Evolutionary conservation across 306 rosid genomes (phyloP), one percentile per base, ranked within the genome.

Genomic region (Cicer bijugum): DNA sequence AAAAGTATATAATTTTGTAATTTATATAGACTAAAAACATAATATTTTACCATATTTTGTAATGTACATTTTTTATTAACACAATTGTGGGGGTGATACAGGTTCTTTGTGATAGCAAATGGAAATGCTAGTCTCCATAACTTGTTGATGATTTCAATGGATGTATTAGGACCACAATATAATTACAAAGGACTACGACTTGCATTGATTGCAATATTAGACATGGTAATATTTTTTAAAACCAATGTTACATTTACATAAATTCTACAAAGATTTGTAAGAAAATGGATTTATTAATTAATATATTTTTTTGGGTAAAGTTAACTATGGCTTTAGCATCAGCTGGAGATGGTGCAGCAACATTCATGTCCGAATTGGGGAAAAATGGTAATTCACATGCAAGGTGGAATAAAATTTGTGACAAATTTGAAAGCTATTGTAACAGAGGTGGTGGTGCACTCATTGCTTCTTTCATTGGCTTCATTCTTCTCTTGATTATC

Each of bases 71-170:
- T 55, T 19, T 2, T 17, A 42, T 42, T 42, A 42, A 42, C 45
- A 42, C 45, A 42, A 42, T 42, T 42, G 45, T 42, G 45, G 53
- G 12, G 42, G 28, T 66, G 56, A 52, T 59, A 59, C 80, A 94
- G 99, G 82, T 94, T 87, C 88, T 94, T 94, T 82, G 92, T 91
- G 56, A n/a, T 91, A 68, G 96, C 91, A 6, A 91, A 94, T 78
- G 90, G 77, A 62, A 71, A 80, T 78, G 95, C 95, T 2, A 84
- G 91, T 75, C 20, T 94, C 15, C 99, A 94, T 83, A 89, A 82
- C 75, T 81, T 84, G 88, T n/a, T 80, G 81, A 87, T 91, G 89
- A 87, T 91, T 55, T 71, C 78, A 61, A 17, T 85, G 56, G 87
- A 88, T 1, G 5, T 88, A 8, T 81, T 86, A n/a, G 88, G 92